These are phyloP conservation scores for Phytophthora hibernalis DNA, from an alignment of 352 stramenopile species.

Conservation along the genomic window DNA sequence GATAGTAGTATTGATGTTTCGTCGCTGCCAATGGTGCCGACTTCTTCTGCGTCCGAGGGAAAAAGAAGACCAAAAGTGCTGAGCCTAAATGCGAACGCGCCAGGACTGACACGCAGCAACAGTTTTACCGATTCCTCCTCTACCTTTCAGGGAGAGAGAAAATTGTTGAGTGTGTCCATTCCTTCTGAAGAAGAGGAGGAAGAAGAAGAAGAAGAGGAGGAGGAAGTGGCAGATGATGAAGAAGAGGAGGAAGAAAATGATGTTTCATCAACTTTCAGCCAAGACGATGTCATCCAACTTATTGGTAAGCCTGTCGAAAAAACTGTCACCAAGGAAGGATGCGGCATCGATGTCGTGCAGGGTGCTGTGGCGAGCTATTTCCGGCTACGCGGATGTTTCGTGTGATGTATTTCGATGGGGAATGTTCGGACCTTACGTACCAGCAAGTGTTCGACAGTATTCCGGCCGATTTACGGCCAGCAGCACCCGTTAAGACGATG, in stretches of 20 bases:
- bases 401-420: constrained; percentile 66
- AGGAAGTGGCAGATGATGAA: constrained; percentile 15
- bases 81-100: constrained; percentile 56
- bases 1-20: constrained; percentile 23
- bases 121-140: constrained; percentile 16
- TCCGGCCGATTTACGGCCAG: constrained; percentile 40
- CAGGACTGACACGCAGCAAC: constrained; percentile 26
- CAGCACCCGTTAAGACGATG: constrained; percentile 20
- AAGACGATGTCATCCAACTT: constrained; percentile 55
- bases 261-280: constrained; percentile 14
- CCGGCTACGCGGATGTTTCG: constrained; percentile 79
- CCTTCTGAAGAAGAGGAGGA: constrained; percentile 20
- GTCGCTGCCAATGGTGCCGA: neutral
- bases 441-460: constrained; percentile 70
- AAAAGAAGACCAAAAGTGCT: constrained; percentile 42
- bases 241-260: constrained; percentile 27
- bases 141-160: constrained; percentile 10
- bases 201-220: constrained; percentile 20
- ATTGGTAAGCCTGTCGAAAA: constrained; percentile 56
- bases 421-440: constrained; percentile 66
- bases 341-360: constrained; percentile 41
- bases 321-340: constrained; percentile 38
- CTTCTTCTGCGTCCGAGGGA: constrained; percentile 8
- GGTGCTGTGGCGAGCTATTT: constrained; percentile 77
- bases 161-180: constrained; percentile 31